These are phyloP conservation scores for Malassezia sp. DNA, from an alignment of 1,284 basidiomycete species.

Conservation along the genomic window DNA sequence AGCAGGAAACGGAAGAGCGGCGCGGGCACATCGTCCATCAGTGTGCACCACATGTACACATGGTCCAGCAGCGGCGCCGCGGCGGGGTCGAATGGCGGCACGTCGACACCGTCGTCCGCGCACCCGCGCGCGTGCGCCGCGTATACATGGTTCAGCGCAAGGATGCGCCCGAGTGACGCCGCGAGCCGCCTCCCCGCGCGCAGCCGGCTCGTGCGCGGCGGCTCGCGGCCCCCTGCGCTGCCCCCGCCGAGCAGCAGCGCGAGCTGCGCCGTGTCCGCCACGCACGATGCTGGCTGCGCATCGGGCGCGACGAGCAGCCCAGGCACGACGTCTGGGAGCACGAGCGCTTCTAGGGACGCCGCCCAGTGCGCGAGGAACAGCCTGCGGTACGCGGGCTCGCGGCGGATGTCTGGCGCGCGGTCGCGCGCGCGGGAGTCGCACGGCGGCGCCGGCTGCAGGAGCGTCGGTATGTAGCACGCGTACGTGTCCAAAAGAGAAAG, in stretches of 20 bases:
- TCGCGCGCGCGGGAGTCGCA: no score
- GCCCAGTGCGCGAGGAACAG: conserved; percentile 3
- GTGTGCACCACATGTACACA: not conserved
- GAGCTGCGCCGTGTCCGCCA: conserved; percentile 3
- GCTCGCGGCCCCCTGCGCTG: not conserved
- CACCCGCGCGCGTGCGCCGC: not conserved
- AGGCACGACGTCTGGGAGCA: conserved; percentile 10
- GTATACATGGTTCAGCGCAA: conserved; percentile 5
- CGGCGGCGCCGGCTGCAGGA: conserved; percentile 9
- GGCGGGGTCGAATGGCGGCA: conserved; percentile 11
- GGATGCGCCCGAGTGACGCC: conserved; percentile 8
- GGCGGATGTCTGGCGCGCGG: no score
- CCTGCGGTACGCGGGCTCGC: no score
- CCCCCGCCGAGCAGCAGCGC: conserved; percentile 1
- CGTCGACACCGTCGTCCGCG: not conserved
- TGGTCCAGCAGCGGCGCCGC: conserved; percentile 4
- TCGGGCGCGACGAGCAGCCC: conserved; percentile 3
- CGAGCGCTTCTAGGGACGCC: not conserved
- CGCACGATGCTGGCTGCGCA: conserved; percentile 4
- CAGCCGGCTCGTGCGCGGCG: not conserved
- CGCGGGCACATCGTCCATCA: not conserved
- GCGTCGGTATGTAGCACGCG: conserved; percentile 5
- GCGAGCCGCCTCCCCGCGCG: conserved; percentile 9
- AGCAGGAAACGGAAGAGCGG: conserved; percentile 4
- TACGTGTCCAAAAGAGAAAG: conserved; percentile 13